These are phyloP conservation scores for Cyathus striatus DNA, from an alignment of 768 basidiomycete genomes.

Conservation along the genomic window DNA sequence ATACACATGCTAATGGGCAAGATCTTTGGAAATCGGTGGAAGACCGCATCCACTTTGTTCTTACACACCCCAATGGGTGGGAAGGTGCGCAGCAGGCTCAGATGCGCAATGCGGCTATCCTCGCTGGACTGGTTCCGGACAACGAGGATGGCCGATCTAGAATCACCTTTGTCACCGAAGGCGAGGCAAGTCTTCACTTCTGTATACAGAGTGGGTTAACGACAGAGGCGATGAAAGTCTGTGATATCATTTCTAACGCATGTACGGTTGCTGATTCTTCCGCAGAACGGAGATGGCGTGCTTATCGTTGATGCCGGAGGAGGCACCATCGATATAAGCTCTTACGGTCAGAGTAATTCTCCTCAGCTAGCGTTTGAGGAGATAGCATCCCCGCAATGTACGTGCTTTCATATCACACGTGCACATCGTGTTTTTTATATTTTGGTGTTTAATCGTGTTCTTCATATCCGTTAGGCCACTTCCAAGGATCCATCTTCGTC, in stretches of 20 bases:
- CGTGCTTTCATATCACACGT: too few species aligned
- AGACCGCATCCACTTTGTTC: slow-evolving; percentile 40
- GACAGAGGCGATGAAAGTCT: slow-evolving; percentile 27
- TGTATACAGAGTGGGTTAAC: slow-evolving; percentile 44
- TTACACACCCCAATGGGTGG: slow-evolving; percentile 66
- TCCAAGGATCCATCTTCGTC: slow-evolving; percentile 49
- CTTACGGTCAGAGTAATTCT: slow-evolving; percentile 30
- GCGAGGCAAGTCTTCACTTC: slow-evolving; percentile 58
- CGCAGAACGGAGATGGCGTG: slow-evolving; percentile 40
- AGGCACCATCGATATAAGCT: slow-evolving; percentile 57
- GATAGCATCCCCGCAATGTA: slow-evolving; percentile 41
- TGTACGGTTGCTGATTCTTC: neutral
- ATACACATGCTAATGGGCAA: slow-evolving; percentile 37
- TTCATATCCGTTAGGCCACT: slow-evolving; percentile 37
- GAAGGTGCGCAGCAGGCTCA: slow-evolving; percentile 52
- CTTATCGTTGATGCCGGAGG: slow-evolving; percentile 60
- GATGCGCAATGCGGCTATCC: slow-evolving; percentile 49
- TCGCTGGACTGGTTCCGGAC: slow-evolving; percentile 45
- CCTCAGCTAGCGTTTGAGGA: slow-evolving; percentile 35
- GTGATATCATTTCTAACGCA: neutral
- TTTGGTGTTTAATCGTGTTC: too few species aligned
- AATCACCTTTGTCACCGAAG: slow-evolving; percentile 56
- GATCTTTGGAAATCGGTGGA: slow-evolving; percentile 41
- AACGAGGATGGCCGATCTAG: slow-evolving; percentile 31
- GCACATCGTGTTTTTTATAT: too few species aligned